Evolutionary conservation across 805 yeast species (phyloP).

Genomic region (Saccharomyces paradoxus): DNA sequence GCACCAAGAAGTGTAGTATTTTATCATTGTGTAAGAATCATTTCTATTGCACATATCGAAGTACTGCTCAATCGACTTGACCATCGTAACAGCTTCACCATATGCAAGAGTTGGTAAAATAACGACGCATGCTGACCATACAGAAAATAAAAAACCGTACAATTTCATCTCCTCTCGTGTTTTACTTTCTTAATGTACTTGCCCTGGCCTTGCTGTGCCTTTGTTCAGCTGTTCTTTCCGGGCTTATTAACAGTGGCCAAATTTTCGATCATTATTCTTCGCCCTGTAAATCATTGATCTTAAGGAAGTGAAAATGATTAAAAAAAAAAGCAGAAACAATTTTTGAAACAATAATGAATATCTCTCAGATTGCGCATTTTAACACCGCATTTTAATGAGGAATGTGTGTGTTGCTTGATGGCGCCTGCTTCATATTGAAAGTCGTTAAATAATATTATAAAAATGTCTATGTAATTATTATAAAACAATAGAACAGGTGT

Average conservation of each 20-base stretch:
- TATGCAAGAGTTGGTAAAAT: background rate
- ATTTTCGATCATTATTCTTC: background rate
- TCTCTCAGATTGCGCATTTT: background rate
- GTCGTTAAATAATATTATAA: background rate
- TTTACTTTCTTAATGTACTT: background rate
- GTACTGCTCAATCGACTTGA: slow-evolving; percentile 21
- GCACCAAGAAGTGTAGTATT: slow-evolving; percentile 62
- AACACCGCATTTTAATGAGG: background rate
- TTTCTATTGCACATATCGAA: slow-evolving; percentile 22
- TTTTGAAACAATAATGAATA: background rate
- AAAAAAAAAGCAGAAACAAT: background rate
- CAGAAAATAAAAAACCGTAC: background rate
- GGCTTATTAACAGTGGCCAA: background rate
- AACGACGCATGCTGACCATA: background rate
- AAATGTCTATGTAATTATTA: background rate
- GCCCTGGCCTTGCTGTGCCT: background rate
- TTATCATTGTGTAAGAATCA: slow-evolving; percentile 27
- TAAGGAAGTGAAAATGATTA: background rate
- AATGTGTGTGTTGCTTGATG: background rate
- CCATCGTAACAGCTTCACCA: slow-evolving; percentile 7
- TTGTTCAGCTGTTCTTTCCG: background rate
- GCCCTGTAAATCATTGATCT: background rate
- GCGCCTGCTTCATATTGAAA: background rate
- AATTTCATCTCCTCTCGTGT: background rate
- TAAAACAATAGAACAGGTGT: no score